phyloP scores from a whole-genome alignment of 495 filamentous ascomycete species.

The Podospora anserina region DNA sequence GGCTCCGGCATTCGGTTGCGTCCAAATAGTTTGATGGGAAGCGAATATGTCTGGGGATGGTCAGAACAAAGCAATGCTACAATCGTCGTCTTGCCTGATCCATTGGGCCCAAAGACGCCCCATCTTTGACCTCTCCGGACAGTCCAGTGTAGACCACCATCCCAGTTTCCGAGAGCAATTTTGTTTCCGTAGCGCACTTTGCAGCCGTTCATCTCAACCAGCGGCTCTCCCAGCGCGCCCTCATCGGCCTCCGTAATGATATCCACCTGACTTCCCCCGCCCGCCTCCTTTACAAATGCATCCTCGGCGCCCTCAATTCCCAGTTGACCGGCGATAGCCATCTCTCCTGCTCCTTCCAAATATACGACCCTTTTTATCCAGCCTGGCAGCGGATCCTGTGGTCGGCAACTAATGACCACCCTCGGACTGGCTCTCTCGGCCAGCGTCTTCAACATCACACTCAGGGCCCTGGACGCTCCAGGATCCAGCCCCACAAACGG shows the following conservation, averaged over 20 bases:
- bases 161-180: constrained; percentile 73
- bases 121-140: constrained; percentile 80
- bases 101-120: constrained; percentile 90
- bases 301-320: constrained; percentile 42
- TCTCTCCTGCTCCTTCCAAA: constrained; percentile 47
- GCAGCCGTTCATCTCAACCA: constrained; percentile 85
- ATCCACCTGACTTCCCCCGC: constrained; percentile 25
- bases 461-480: constrained; percentile 64
- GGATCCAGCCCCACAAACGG: constrained; percentile 98
- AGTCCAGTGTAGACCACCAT: constrained; percentile 76
- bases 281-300: constrained; percentile 19
- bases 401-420: constrained; percentile 71
- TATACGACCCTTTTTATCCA: constrained; percentile 85
- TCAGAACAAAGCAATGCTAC: constrained; percentile 91
- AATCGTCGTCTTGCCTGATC: constrained; percentile 87
- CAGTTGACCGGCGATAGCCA: constrained; percentile 34
- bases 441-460: constrained; percentile 61
- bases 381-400: constrained; percentile 79
- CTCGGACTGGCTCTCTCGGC: constrained; percentile 63
- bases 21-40: constrained; percentile 81
- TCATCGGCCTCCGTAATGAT: not conserved
- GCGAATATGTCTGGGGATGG: constrained; percentile 89
- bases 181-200: constrained; percentile 75
- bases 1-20: constrained; percentile 71
- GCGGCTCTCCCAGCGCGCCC: constrained; percentile 43